Evolutionary conservation across 2,329 filamentous ascomycete species (phyloP).

Genomic region (Calonectria pteridis): DNA sequence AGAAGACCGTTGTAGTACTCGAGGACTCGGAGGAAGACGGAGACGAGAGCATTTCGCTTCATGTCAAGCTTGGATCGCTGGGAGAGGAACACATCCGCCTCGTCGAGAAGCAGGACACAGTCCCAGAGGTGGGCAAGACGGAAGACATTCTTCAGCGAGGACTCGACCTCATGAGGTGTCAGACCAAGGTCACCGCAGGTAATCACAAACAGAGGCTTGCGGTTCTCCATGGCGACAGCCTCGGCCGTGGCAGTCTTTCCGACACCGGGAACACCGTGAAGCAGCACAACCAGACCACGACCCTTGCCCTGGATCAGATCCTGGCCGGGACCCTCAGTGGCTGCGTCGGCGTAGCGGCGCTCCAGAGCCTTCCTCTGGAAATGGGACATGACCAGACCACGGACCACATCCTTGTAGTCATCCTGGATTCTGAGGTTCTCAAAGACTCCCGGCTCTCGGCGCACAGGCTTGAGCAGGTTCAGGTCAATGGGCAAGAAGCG

Average conservation of each 20-base stretch:
- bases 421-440: slow-evolving; percentile 55
- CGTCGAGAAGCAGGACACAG: slow-evolving; percentile 53
- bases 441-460: slow-evolving; percentile 52
- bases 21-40: slow-evolving; percentile 59
- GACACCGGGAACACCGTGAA: slow-evolving; percentile 62
- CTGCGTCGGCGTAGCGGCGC: slow-evolving; percentile 46
- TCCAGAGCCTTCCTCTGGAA: slow-evolving; percentile 56
- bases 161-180: slow-evolving; percentile 56
- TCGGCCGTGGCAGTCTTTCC: slow-evolving; percentile 64
- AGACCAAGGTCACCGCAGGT: slow-evolving; percentile 62
- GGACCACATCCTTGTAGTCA: slow-evolving; percentile 58
- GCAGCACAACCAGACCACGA: slow-evolving; percentile 57
- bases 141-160: slow-evolving; percentile 57
- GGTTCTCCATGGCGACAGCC: slow-evolving; percentile 55
- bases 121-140: slow-evolving; percentile 55
- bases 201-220: slow-evolving; percentile 61
- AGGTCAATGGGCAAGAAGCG: slow-evolving; percentile 54
- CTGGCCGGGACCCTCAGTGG: slow-evolving; percentile 46
- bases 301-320: slow-evolving; percentile 62
- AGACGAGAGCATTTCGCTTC: slow-evolving; percentile 53
- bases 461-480: slow-evolving; percentile 50
- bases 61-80: slow-evolving; percentile 47
- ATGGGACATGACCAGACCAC: slow-evolving; percentile 55
- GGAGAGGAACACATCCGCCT: slow-evolving; percentile 52
- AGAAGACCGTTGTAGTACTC: slow-evolving; percentile 63